A percentile compares a stretch with the other conserved stretches of the same genome.
Conservation (phyloP, 1,284 basidiomycete genomes). For the Austroboletus niveus region DNA sequence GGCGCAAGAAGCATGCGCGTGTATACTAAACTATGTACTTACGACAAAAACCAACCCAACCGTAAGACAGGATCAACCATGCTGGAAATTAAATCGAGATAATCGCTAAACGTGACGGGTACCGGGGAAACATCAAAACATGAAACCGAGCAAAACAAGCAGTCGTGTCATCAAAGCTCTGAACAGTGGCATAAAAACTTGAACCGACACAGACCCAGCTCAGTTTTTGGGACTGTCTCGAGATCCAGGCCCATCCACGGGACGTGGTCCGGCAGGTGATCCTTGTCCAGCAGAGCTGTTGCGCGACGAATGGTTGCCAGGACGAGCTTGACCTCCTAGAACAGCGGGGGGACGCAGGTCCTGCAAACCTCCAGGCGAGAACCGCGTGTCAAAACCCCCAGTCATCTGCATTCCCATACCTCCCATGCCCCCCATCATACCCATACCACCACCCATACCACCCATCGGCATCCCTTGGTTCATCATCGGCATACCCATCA, state of each 20-base stretch:
- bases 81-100: constrained; percentile 22
- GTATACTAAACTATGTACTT: too few relatives aligned
- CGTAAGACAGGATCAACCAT: constrained; percentile 3
- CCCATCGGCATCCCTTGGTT: constrained; percentile 37
- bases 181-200: background rate
- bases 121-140: constrained; percentile 14
- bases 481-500: constrained; percentile 60
- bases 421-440: constrained; percentile 40
- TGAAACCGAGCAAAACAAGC: constrained; percentile 17
- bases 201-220: constrained; percentile 7
- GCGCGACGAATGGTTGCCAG: constrained; percentile 33
- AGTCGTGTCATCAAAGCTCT: constrained; percentile 13
- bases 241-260: constrained; percentile 24
- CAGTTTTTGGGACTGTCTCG: constrained; percentile 28
- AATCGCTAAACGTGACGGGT: constrained; percentile 8
- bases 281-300: constrained; percentile 34
- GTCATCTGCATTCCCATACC: constrained; percentile 57
- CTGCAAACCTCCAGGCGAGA: constrained; percentile 39
- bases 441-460: constrained; percentile 30
- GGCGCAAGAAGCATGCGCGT: too few relatives aligned
- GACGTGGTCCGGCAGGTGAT: constrained; percentile 32
- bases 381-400: constrained; percentile 57
- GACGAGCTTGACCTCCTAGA: constrained; percentile 30
- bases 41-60: too few relatives aligned
- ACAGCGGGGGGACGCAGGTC: constrained; percentile 37